Evolutionary conservation across 1,284 basidiomycete genomes (phyloP), one percentile per base, ranked within the genome.

Genomic region (Papiliotrema laurentii): DNA sequence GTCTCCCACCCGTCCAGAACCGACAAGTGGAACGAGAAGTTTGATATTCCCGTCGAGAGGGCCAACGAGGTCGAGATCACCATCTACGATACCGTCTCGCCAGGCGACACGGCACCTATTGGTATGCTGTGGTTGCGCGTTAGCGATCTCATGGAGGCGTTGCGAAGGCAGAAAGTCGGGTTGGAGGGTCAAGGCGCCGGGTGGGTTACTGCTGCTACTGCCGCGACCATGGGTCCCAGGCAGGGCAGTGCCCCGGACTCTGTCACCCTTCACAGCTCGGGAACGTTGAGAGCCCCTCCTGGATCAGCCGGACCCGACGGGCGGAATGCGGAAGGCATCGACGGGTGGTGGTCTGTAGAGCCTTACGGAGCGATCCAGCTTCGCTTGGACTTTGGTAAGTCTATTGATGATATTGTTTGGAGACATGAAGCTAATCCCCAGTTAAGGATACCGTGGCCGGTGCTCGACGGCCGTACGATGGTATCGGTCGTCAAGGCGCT

Each of bases 31-130:
- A 89, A 91, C 71, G 94, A 98, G 74, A 88, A 91, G 53, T 97
- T 98, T 57, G 89, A 96, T 72, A 89, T 99, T 54, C 81, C 86
- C 1, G 89, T 98, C 43, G 94, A 97, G 77, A 97, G 97, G 73
- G 93, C 93, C 30, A 97, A 94, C 71, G 96, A 99, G 79, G 88
- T 97, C 47, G 96, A 98, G 74, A 85, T 99, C 42, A 90, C 91
- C 14, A 83, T 99, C 24, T 96, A 93, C 64, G 96, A 99, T 75
- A 90, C 90, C 61, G 84, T 89, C 60, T 82, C 83, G 18, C 84
- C 83, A 6, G 75, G 72, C 5, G 88, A 90, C 60, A 84, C 89
- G 1, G 82, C 89, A 5, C 94, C 94, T 31, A 92, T 98, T 56
- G 96, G 96, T 35, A 81, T 98, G 66, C 79, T 97, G 18, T 99